phyloP scores from a whole-genome alignment of 2,329 filamentous ascomycete genomes.

The Graphium sp. region DNA sequence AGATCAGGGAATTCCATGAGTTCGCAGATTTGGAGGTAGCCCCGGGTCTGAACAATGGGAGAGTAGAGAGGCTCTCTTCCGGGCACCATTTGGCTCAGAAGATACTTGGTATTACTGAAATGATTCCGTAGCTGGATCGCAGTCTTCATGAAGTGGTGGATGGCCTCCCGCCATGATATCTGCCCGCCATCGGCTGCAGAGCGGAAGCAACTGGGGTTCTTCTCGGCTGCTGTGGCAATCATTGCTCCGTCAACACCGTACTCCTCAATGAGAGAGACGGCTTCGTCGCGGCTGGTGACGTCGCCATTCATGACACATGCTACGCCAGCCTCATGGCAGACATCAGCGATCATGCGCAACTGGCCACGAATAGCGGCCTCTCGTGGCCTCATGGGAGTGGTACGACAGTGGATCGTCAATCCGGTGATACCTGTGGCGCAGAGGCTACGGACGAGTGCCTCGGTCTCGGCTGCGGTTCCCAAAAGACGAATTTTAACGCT shows the following conservation, averaged over 20 bases:
- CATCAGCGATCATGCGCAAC: slow-evolving; percentile 62
- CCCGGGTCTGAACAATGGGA: slow-evolving; percentile 46
- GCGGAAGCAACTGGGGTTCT: slow-evolving; percentile 80
- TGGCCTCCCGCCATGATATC: slow-evolving; percentile 60
- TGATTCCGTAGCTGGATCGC: slow-evolving; percentile 69
- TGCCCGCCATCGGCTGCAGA: slow-evolving; percentile 50
- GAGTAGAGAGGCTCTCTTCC: slow-evolving; percentile 51
- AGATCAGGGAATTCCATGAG: slow-evolving; percentile 48
- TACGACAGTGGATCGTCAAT: slow-evolving; percentile 88
- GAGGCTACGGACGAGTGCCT: slow-evolving; percentile 58
- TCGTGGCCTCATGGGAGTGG: slow-evolving; percentile 83
- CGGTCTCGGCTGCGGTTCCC: slow-evolving; percentile 59
- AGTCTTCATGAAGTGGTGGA: slow-evolving; percentile 55
- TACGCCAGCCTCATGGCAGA: slow-evolving; percentile 74
- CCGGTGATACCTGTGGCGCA: slow-evolving; percentile 81
- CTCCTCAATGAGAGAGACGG: slow-evolving; percentile 51
- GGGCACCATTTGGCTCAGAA: slow-evolving; percentile 71
- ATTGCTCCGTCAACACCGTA: slow-evolving; percentile 88
- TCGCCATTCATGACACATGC: slow-evolving; percentile 95
- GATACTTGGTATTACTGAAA: slow-evolving; percentile 85
- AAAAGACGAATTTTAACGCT: slow-evolving; percentile 93
- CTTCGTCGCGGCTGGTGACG: slow-evolving; percentile 60
- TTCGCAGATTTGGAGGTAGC: slow-evolving; percentile 53
- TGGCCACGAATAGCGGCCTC: slow-evolving; percentile 78
- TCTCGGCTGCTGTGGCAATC: slow-evolving; percentile 88